Conservation (phyloP, 176 grass and related monocot genomes). For the Eragrostis nindensis region DNA sequence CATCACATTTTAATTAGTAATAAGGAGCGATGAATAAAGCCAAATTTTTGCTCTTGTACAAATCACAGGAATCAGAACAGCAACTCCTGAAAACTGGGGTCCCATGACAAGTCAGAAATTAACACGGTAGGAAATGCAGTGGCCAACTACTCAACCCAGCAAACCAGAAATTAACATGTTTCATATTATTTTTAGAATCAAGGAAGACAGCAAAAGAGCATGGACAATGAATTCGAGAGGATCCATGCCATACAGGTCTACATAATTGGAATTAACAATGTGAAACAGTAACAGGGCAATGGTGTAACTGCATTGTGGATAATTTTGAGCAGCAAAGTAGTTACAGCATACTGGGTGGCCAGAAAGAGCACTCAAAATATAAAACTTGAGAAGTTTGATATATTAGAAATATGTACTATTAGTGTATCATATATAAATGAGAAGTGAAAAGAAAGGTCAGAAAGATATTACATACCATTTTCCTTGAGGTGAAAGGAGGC, state of each 20-base stretch:
- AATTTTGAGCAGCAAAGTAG: not conserved
- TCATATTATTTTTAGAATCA: not conserved
- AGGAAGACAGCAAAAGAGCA: not conserved
- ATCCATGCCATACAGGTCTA: not conserved
- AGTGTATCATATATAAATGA: not conserved
- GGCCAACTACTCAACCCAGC: not conserved
- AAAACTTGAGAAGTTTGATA: not conserved
- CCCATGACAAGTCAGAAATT: not conserved
- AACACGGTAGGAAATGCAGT: not conserved
- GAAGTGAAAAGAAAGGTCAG: not conserved
- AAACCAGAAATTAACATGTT: conserved; percentile 18
- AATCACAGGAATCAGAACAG: not conserved
- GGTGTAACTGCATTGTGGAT: not conserved
- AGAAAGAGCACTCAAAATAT: not conserved
- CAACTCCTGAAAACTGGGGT: not conserved
- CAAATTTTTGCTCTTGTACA: not conserved
- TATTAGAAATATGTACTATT: not conserved
- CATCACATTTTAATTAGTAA: conserved; percentile 7
- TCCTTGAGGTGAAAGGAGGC: conserved; percentile 37
- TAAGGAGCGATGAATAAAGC: not conserved
- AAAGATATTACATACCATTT: conserved; percentile 39
- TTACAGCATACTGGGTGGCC: not conserved
- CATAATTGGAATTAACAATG: not conserved
- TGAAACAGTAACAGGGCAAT: not conserved
- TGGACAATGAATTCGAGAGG: not conserved